phyloP scores from a whole-genome alignment of 2,329 filamentous ascomycete species.

The Ascochyta viciae-villosae region DNA sequence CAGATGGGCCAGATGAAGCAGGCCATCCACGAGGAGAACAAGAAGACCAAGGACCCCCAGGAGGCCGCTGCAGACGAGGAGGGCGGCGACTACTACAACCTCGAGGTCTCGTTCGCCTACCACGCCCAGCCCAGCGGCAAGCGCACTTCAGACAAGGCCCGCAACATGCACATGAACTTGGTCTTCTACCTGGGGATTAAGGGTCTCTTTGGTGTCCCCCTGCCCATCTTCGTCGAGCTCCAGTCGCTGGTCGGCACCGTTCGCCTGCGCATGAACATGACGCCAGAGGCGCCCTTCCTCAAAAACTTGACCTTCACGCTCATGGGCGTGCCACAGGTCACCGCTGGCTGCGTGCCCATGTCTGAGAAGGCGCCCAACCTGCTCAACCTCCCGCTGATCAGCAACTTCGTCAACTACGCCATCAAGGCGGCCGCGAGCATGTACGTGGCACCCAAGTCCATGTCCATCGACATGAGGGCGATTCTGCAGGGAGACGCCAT shows the following conservation, averaged over 20 bases:
- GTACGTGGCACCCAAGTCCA: constrained; percentile 93
- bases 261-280: constrained; percentile 81
- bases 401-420: constrained; percentile 95
- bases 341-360: constrained; percentile 91
- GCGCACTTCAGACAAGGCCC: constrained; percentile 78
- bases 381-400: constrained; percentile 88
- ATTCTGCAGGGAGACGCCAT: constrained; percentile 92
- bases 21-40: constrained; percentile 78
- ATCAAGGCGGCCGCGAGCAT: constrained; percentile 83
- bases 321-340: constrained; percentile 90
- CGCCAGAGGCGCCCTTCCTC: constrained; percentile 88
- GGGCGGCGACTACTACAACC: constrained; percentile 89
- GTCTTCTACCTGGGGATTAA: constrained; percentile 93
- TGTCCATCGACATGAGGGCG: constrained; percentile 89
- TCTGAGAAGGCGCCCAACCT: constrained; percentile 90
- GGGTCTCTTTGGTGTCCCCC: constrained; percentile 85
- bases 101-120: constrained; percentile 90
- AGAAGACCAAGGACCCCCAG: constrained; percentile 82
- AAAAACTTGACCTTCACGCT: constrained; percentile 92
- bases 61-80: constrained; percentile 89
- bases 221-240: constrained; percentile 90
- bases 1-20: constrained; percentile 84
- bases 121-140: constrained; percentile 78
- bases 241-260: constrained; percentile 88
- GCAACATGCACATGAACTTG: constrained; percentile 97